A percentile compares a stretch with the other conserved stretches of the same genome.
Conservation (phyloP, 352 stramenopile species). For the Globisporangium middletonii region DNA sequence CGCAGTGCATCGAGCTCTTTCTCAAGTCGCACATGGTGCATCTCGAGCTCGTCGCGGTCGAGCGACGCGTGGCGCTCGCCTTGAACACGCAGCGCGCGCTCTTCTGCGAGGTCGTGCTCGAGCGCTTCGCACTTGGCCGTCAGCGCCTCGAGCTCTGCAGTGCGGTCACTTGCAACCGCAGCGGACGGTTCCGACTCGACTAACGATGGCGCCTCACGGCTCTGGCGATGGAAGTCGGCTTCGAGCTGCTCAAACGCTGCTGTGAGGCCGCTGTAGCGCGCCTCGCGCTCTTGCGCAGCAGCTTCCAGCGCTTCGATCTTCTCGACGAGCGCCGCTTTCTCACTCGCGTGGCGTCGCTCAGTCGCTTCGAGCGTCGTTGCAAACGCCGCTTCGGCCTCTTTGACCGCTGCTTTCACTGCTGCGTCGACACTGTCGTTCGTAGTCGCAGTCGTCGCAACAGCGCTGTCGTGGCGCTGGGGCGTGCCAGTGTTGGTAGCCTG, state of each 20-base stretch:
- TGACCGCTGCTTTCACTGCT: not conserved
- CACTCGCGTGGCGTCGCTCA: slow-evolving; percentile 8
- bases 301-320: slow-evolving; percentile 23
- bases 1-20: slow-evolving; percentile 19
- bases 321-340: slow-evolving; percentile 28
- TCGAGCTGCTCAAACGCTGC: slow-evolving; percentile 51
- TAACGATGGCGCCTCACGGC: too few species aligned
- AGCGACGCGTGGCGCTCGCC: slow-evolving; percentile 18
- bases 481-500: not conserved
- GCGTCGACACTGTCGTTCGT: not conserved
- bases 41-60: slow-evolving; percentile 28
- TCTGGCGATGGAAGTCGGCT: slow-evolving; percentile 19
- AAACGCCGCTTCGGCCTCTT: slow-evolving; percentile 3
- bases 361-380: slow-evolving; percentile 16
- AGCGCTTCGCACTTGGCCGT: slow-evolving; percentile 1
- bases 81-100: slow-evolving; percentile 16
- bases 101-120: slow-evolving; percentile 14
- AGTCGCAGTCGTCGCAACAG: not conserved
- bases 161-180: slow-evolving; percentile 1
- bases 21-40: slow-evolving; percentile 12
- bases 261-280: slow-evolving; percentile 35
- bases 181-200: too few species aligned
- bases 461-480: not conserved
- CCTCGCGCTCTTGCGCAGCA: slow-evolving; percentile 29
- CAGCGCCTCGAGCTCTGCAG: not conserved